Percentiles rank a stretch among this genome's conserved stretches.
Conservation (phyloP, 148 eudicot genomes). For the Nyssa sinensis region DNA sequence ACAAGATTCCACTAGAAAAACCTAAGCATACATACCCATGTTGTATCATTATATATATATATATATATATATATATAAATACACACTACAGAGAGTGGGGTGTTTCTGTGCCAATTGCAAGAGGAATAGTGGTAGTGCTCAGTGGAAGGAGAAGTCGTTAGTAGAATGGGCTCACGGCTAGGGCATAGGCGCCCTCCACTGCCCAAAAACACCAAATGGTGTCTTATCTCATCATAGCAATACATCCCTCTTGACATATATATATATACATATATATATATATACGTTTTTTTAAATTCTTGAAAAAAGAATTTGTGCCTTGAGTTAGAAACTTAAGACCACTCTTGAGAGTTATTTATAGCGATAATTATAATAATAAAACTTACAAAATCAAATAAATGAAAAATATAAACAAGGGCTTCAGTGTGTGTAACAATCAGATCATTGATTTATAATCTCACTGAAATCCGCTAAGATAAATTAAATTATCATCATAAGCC, state of each 20-base stretch:
- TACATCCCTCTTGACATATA: not conserved
- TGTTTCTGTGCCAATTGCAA: no score
- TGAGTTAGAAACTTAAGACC: no score
- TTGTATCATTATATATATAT: no score
- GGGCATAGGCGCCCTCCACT: slow-evolving; percentile 45
- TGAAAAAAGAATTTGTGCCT: no score
- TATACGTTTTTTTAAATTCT: no score
- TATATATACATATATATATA: no score
- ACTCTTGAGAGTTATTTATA: no score
- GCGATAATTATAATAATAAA: no score
- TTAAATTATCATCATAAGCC: slow-evolving; percentile 53
- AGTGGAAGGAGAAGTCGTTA: slow-evolving; percentile 96
- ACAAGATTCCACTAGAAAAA: no score
- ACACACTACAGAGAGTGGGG: no score
- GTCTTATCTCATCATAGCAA: slow-evolving; percentile 57
- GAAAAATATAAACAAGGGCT: slow-evolving; percentile 12
- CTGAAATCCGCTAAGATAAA: slow-evolving; percentile 96
- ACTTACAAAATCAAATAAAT: not conserved
- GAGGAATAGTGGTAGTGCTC: slow-evolving; percentile 29
- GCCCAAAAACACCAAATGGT: slow-evolving; percentile 50
- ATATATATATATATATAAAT: not conserved
- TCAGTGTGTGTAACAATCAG: slow-evolving; percentile 99
- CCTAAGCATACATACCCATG: not conserved
- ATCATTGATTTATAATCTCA: slow-evolving; percentile 70
- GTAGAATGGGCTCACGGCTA: slow-evolving; percentile 59